These are phyloP conservation scores for Torulaspora microellipsoides DNA, from an alignment of 805 yeast species.

Conservation along the genomic window DNA sequence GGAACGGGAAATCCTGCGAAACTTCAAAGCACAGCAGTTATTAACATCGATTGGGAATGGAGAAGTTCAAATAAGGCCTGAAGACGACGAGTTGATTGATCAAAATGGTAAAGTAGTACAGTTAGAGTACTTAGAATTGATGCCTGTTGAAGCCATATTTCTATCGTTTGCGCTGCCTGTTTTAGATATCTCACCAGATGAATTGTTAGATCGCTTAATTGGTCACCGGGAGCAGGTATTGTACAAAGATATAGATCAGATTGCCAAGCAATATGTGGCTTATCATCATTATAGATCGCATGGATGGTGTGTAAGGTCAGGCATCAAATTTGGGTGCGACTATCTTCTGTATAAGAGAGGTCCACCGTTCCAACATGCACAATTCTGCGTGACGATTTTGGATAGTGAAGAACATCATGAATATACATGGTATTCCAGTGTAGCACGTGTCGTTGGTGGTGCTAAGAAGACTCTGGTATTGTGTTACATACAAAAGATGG, in stretches of 20 bases:
- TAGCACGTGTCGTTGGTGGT: constrained; percentile 78
- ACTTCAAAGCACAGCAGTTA: constrained; percentile 30
- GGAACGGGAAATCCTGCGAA: constrained; percentile 31
- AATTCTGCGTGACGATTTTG: constrained; percentile 54
- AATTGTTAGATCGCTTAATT: constrained; percentile 15
- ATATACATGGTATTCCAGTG: constrained; percentile 62
- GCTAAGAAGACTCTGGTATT: constrained; percentile 76
- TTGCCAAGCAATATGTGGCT: constrained; percentile 57
- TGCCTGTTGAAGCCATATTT: constrained; percentile 73
- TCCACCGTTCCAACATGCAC: constrained; percentile 95
- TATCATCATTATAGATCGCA: constrained; percentile 83
- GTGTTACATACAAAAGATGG: constrained; percentile 58
- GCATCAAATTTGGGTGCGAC: constrained; percentile 90
- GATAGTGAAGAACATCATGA: constrained; percentile 28
- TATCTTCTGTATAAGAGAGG: constrained; percentile 80
- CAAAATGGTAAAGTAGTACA: constrained; percentile 27
- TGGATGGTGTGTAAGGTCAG: constrained; percentile 94
- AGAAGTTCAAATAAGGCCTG: constrained; percentile 32
- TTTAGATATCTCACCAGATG: constrained; percentile 34
- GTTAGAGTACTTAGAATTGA: constrained; percentile 51
- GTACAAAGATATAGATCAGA: constrained; percentile 33
- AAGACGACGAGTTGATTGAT: constrained; percentile 25
- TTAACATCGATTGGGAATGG: constrained; percentile 18
- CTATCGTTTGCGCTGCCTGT: constrained; percentile 54
- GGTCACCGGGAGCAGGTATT: constrained; percentile 8